These are phyloP conservation scores for Cercospora sojina DNA, from an alignment of 2,329 filamentous ascomycete genomes.

Conservation along the genomic window DNA sequence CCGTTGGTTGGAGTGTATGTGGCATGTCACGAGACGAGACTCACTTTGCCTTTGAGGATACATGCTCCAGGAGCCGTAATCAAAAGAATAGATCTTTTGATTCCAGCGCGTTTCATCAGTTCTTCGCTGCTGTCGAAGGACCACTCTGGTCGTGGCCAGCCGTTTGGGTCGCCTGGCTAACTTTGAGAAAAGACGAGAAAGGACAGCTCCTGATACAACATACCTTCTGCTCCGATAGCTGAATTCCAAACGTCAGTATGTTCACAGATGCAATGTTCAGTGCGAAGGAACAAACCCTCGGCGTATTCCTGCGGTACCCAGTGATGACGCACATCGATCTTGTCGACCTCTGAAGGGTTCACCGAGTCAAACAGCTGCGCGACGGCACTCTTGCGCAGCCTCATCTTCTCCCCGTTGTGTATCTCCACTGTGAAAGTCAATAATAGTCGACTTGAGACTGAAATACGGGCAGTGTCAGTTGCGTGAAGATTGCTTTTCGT, in stretches of 20 bases:
- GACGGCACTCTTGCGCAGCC: background rate
- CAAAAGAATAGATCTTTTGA: background rate
- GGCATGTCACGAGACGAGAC: background rate
- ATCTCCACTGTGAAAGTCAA: background rate
- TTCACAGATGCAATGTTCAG: background rate
- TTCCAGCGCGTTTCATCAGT: background rate
- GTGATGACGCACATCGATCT: background rate
- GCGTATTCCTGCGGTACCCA: background rate
- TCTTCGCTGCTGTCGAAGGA: background rate
- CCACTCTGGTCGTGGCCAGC: background rate
- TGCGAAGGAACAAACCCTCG: background rate
- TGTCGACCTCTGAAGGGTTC: background rate
- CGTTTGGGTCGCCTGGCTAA: background rate
- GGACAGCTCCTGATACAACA: background rate
- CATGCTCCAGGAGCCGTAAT: background rate
- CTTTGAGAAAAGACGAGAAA: background rate
- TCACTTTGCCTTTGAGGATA: background rate
- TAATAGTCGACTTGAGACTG: background rate
- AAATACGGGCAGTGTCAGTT: background rate
- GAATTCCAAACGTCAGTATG: background rate
- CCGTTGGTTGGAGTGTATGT: background rate
- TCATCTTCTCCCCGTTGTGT: too few species aligned
- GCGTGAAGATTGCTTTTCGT: background rate
- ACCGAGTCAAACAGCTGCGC: background rate
- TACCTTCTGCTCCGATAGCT: background rate